Evolutionary conservation across 2,329 filamentous ascomycete species (phyloP).

Genomic region (Leptographium galeiforme): DNA sequence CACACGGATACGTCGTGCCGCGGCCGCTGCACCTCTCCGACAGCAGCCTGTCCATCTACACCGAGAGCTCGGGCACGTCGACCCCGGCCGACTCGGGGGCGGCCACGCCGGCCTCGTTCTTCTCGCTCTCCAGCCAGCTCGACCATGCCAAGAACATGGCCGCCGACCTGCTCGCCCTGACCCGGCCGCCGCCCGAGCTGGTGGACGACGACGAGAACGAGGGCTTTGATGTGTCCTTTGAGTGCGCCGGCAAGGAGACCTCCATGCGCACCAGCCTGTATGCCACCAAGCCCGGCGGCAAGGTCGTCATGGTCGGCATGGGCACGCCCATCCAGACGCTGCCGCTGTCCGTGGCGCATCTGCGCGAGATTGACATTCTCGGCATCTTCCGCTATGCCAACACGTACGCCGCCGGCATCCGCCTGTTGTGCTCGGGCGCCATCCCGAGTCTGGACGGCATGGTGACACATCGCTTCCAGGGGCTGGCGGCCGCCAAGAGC

Average conservation of each 20-base stretch:
- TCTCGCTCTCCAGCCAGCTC: constrained; percentile 33
- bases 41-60: constrained; percentile 28
- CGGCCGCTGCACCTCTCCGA: constrained; percentile 27
- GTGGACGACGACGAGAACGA: constrained; percentile 42
- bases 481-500: constrained; percentile 44
- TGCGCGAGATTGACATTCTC: constrained; percentile 66
- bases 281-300: constrained; percentile 55
- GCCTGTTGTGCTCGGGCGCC: constrained; percentile 37
- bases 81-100: constrained; percentile 28
- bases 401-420: constrained; percentile 60
- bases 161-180: constrained; percentile 31
- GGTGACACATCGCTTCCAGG: constrained; percentile 60
- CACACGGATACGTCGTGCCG: constrained; percentile 42
- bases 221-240: constrained; percentile 58
- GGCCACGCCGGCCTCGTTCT: constrained; percentile 31
- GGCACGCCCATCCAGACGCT: constrained; percentile 64
- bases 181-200: constrained; percentile 18
- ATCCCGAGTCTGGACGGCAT: constrained; percentile 55
- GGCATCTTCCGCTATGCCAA: constrained; percentile 68
- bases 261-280: constrained; percentile 67
- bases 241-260: constrained; percentile 63
- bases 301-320: constrained; percentile 68
- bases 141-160: constrained; percentile 37
- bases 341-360: constrained; percentile 56
- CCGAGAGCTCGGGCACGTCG: constrained; percentile 33